Evolutionary conservation across 345 rosid genomes (phyloP).

Genomic region (Boechera divaricarpa): DNA sequence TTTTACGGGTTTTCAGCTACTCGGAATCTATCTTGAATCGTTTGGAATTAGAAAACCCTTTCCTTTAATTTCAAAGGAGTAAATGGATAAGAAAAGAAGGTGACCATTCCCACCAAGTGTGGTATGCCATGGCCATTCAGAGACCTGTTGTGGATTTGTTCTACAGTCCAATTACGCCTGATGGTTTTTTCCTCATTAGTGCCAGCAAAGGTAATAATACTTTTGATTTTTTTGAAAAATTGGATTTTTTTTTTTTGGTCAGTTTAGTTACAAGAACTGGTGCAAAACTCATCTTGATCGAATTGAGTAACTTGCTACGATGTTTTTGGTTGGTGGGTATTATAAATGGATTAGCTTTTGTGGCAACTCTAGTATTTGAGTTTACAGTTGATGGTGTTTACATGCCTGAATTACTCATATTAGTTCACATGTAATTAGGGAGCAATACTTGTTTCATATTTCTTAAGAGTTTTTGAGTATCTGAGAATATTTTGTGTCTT

Average conservation of each 20-base stretch:
- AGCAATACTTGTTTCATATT: neutral
- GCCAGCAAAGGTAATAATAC: conserved; percentile 64
- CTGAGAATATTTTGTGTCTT: conserved; percentile 7
- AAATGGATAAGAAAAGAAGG: conserved; percentile 83
- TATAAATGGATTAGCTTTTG: conserved; percentile 5
- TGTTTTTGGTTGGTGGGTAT: neutral
- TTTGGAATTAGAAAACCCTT: conserved; percentile 20
- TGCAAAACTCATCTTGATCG: neutral
- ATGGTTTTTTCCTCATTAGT: conserved; percentile 81
- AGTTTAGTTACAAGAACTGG: neutral
- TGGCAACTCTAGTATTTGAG: neutral
- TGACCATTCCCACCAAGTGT: conserved; percentile 69
- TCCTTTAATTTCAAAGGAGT: conserved; percentile 2
- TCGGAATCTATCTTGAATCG: neutral
- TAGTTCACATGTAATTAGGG: neutral
- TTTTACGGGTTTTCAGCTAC: neutral
- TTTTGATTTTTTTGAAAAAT: conserved; percentile 5
- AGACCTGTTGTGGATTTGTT: conserved; percentile 77
- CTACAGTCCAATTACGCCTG: conserved; percentile 75
- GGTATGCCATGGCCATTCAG: conserved; percentile 87
- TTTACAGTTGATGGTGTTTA: neutral
- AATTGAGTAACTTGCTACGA: neutral
- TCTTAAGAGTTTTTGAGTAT: neutral
- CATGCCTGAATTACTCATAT: neutral
- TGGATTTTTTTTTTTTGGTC: neutral